Percentiles rank a stretch among this genome's conserved stretches.
Conservation (phyloP, 1,284 basidiomycete genomes). For the Microbotryum saponariae region DNA sequence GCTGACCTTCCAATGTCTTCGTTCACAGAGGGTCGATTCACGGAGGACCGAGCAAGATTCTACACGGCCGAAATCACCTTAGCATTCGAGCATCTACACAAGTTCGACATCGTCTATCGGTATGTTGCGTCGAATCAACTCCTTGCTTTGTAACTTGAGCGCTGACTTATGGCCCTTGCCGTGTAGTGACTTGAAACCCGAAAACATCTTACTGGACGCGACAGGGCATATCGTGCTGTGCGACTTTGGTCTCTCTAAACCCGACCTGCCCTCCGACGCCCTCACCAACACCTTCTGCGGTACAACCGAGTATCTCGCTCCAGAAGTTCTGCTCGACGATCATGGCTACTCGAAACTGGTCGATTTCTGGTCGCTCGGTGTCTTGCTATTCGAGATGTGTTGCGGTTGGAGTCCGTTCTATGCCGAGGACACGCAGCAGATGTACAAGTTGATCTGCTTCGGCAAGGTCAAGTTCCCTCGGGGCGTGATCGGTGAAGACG, state of each 20-base stretch:
- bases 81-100: constrained; percentile 91
- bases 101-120: constrained; percentile 95
- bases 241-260: constrained; percentile 95
- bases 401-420: constrained; percentile 99
- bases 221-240: constrained; percentile 95
- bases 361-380: constrained; percentile 77
- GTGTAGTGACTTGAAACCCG: constrained; percentile 80
- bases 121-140: constrained; percentile 42
- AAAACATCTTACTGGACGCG: constrained; percentile 93
- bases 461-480: constrained; percentile 98
- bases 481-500: constrained; percentile 89
- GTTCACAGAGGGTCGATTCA: constrained; percentile 68
- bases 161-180: not conserved
- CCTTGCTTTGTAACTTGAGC: not conserved
- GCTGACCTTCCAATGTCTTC: too few species aligned
- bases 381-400: constrained; percentile 65
- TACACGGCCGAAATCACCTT: constrained; percentile 92
- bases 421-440: constrained; percentile 97
- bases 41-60: constrained; percentile 84
- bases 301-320: constrained; percentile 70
- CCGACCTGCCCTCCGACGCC: constrained; percentile 85
- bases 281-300: constrained; percentile 65
- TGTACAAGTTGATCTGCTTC: constrained; percentile 97
- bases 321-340: constrained; percentile 97
- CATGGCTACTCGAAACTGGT: constrained; percentile 97